Percentiles rank a stretch among this genome's conserved stretches.
Evolutionary conservation across 1,139 yeast species (phyloP).

Genomic region (Candida tetrigidarum): DNA sequence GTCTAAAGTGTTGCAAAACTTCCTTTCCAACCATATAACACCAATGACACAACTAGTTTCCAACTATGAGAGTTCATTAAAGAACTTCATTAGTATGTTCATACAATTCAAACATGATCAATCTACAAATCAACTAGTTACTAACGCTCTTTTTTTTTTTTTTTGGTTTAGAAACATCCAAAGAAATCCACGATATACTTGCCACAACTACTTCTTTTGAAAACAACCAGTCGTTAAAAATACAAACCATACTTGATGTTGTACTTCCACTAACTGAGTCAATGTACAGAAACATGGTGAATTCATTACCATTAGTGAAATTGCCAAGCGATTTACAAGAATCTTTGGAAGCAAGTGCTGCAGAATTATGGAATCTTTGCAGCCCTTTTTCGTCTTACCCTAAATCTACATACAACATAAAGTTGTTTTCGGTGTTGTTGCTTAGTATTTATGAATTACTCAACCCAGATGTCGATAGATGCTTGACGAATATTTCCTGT

Average conservation of each 20-base stretch:
- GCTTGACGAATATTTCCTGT: slow-evolving; percentile 24
- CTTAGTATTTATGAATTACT: slow-evolving; percentile 24
- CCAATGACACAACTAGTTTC: slow-evolving; percentile 15
- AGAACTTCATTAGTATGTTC: slow-evolving; percentile 15
- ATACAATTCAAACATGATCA: background rate
- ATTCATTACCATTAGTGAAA: slow-evolving; percentile 7
- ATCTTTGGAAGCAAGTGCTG: slow-evolving; percentile 21
- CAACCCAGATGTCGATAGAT: slow-evolving; percentile 17
- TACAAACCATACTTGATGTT: slow-evolving; percentile 14
- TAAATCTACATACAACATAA: slow-evolving; percentile 12
- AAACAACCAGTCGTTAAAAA: slow-evolving; percentile 8
- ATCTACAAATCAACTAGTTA: background rate
- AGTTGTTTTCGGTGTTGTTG: slow-evolving; percentile 25
- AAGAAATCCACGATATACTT: slow-evolving; percentile 13
- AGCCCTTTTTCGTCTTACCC: slow-evolving; percentile 7
- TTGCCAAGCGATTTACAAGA: slow-evolving; percentile 12
- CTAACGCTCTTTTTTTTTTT: slow-evolving; percentile 7
- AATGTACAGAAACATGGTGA: slow-evolving; percentile 11
- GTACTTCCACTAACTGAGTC: slow-evolving; percentile 15
- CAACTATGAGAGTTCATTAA: slow-evolving; percentile 12
- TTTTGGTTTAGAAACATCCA: slow-evolving; percentile 15
- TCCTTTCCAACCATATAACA: background rate
- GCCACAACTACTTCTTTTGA: slow-evolving; percentile 4
- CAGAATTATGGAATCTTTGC: slow-evolving; percentile 29
- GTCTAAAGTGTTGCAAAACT: slow-evolving; percentile 13